Conservation (phyloP, 2,329 filamentous ascomycete genomes). For the Fusarium abutilonis region DNA sequence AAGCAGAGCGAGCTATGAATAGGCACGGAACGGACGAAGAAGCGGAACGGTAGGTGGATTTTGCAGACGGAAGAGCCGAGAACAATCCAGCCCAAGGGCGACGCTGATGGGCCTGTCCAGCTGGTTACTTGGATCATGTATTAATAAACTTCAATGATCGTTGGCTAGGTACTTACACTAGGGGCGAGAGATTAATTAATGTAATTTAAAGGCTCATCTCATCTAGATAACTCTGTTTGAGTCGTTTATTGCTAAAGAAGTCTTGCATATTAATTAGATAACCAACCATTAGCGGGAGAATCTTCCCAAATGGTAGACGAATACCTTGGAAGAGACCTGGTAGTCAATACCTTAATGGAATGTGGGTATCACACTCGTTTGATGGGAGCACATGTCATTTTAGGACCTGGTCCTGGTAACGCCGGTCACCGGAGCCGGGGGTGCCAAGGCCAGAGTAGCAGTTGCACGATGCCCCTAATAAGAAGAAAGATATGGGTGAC, state of each 20-base stretch:
- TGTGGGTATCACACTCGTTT: slow-evolving; percentile 31
- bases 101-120: not conserved
- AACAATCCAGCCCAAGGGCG: slow-evolving; percentile 9
- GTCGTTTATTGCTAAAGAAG: not conserved
- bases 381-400: slow-evolving; percentile 20
- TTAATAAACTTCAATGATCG: not conserved
- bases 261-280: slow-evolving; percentile 17
- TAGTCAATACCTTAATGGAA: slow-evolving; percentile 14
- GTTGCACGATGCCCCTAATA: slow-evolving; percentile 24
- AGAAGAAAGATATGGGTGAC: slow-evolving; percentile 11
- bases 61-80: slow-evolving; percentile 18
- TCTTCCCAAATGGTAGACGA: slow-evolving; percentile 1
- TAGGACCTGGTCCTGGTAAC: slow-evolving; percentile 36
- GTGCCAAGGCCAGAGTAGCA: slow-evolving; percentile 1
- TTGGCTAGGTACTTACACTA: not conserved
- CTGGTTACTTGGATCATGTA: not conserved
- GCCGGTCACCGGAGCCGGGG: slow-evolving; percentile 30
- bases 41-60: slow-evolving; percentile 15
- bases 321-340: slow-evolving; percentile 28
- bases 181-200: slow-evolving; percentile 1
- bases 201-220: slow-evolving; percentile 33
- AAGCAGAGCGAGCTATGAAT: slow-evolving; percentile 36
- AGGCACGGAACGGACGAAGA: slow-evolving; percentile 16
- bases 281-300: slow-evolving; percentile 16
- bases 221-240: slow-evolving; percentile 10